phyloP scores from a whole-genome alignment of 495 filamentous ascomycete species.

The Neurospora pannonica region DNA sequence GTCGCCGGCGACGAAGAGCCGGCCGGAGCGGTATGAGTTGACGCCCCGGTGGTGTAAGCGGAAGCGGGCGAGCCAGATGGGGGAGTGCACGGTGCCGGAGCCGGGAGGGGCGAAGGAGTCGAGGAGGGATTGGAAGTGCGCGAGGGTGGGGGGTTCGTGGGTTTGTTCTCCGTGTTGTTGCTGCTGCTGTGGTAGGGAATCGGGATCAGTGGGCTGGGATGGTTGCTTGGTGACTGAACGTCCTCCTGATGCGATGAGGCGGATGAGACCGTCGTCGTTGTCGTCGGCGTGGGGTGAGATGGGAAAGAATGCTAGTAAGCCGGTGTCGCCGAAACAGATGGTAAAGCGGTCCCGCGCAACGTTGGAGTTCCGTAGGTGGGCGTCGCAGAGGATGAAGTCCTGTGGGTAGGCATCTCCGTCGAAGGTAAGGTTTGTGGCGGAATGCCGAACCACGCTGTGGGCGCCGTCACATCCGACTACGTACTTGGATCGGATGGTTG shows the following conservation, averaged over 20 bases:
- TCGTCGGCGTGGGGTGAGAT: not conserved
- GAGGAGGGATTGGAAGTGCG: constrained; percentile 21
- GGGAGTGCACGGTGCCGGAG: constrained; percentile 22
- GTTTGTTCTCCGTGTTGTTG: not conserved
- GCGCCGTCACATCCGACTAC: constrained; percentile 40
- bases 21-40: constrained; percentile 23
- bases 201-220: not conserved
- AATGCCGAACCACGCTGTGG: constrained; percentile 30
- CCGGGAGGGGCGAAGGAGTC: constrained; percentile 20
- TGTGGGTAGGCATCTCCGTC: constrained; percentile 32
- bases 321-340: constrained; percentile 16
- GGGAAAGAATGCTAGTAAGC: constrained; percentile 23
- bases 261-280: constrained; percentile 9
- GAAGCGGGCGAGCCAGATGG: constrained; percentile 33
- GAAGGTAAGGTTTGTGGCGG: constrained; percentile 29
- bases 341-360: constrained; percentile 19
- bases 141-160: constrained; percentile 19
- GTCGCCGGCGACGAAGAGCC: constrained; percentile 46
- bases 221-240: constrained; percentile 5
- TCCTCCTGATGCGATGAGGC: constrained; percentile 20
- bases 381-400: constrained; percentile 38
- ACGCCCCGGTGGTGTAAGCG: constrained; percentile 29
- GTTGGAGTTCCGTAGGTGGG: constrained; percentile 21
- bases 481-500: constrained; percentile 27
- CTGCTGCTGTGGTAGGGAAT: not conserved